A percentile compares a stretch with the other conserved stretches of the same genome.
These are phyloP conservation scores for Porcisia deanei DNA, from an alignment of 208 protist genomes.

Conservation along the genomic window DNA sequence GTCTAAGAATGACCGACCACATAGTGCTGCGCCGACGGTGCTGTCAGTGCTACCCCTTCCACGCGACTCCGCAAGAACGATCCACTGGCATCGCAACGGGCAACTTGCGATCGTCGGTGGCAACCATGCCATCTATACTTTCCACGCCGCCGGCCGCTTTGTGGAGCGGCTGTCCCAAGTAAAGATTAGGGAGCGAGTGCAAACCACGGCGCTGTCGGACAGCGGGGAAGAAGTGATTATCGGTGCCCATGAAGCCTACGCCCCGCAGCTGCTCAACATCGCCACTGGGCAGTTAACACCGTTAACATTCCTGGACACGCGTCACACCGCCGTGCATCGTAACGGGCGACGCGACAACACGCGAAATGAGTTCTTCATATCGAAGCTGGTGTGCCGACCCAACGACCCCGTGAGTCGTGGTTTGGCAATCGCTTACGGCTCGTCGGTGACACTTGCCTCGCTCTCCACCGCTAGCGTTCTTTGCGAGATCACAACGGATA, in stretches of 20 bases:
- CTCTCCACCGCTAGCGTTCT: conserved; percentile 70
- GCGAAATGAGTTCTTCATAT: conserved; percentile 66
- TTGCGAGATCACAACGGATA: conserved; percentile 48
- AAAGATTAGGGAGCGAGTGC: conserved; percentile 44
- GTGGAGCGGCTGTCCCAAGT: conserved; percentile 80
- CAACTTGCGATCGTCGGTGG: conserved; percentile 78
- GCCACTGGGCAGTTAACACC: conserved; percentile 62
- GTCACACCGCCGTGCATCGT: conserved; percentile 62
- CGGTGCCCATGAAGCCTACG: conserved; percentile 58
- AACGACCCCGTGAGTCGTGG: conserved; percentile 19
- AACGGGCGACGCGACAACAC: conserved; percentile 66
- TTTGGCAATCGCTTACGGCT: conserved; percentile 59
- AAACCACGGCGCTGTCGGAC: conserved; percentile 57
- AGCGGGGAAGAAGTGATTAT: conserved; percentile 78
- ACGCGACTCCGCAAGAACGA: conserved; percentile 59
- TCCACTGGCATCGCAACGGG: conserved; percentile 86
- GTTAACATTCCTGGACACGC: conserved; percentile 71
- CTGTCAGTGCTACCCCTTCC: conserved; percentile 75
- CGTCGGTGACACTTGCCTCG: conserved; percentile 63
- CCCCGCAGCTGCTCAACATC: conserved; percentile 58
- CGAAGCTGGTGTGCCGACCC: conserved; percentile 31
- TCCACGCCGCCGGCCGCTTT: conserved; percentile 80
- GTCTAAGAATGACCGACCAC: conserved; percentile 46
- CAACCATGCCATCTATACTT: conserved; percentile 80
- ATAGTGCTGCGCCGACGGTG: conserved; percentile 45